Evolutionary conservation across 108 stramenopile genomes (phyloP).

Genomic region (Cyclotella sp.): DNA sequence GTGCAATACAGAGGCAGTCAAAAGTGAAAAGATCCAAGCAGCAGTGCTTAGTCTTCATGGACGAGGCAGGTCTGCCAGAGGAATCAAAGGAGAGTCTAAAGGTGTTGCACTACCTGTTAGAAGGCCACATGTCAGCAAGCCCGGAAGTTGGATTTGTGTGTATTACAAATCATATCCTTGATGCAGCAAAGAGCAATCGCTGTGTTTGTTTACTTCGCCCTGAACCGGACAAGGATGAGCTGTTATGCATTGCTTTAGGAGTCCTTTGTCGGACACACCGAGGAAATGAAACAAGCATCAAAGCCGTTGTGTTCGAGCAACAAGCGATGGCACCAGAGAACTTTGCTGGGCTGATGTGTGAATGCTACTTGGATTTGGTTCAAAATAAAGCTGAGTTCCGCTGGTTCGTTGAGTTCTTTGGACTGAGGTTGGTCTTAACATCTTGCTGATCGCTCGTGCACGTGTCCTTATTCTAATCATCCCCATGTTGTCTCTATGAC

Average conservation of each 20-base stretch:
- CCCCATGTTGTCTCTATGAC: background rate
- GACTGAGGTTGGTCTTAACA: slow-evolving; percentile 4
- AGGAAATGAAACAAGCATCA: background rate
- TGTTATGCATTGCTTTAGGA: slow-evolving; percentile 31
- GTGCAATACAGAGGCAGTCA: slow-evolving; percentile 30
- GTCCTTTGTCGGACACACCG: slow-evolving; percentile 19
- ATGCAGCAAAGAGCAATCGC: slow-evolving; percentile 59
- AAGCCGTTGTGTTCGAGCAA: slow-evolving; percentile 16
- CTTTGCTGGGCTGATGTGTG: slow-evolving; percentile 29
- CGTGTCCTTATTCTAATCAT: background rate
- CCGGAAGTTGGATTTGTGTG: slow-evolving; percentile 41
- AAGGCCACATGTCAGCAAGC: slow-evolving; percentile 42
- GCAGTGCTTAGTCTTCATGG: slow-evolving; percentile 40
- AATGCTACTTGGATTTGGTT: slow-evolving; percentile 28
- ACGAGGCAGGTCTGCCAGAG: slow-evolving; percentile 48
- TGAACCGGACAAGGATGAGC: slow-evolving; percentile 48
- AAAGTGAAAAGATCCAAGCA: slow-evolving; percentile 27
- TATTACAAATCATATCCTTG: slow-evolving; percentile 49
- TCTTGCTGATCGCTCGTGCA: background rate
- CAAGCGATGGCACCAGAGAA: background rate
- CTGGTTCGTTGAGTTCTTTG: slow-evolving; percentile 40
- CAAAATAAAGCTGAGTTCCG: slow-evolving; percentile 26
- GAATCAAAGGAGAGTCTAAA: slow-evolving; percentile 56
- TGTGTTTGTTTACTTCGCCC: slow-evolving; percentile 33
- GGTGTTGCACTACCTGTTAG: slow-evolving; percentile 51